Evolutionary conservation across 371 early-diverging fungal species (phyloP).

Genomic region (Mortierella sp.): DNA sequence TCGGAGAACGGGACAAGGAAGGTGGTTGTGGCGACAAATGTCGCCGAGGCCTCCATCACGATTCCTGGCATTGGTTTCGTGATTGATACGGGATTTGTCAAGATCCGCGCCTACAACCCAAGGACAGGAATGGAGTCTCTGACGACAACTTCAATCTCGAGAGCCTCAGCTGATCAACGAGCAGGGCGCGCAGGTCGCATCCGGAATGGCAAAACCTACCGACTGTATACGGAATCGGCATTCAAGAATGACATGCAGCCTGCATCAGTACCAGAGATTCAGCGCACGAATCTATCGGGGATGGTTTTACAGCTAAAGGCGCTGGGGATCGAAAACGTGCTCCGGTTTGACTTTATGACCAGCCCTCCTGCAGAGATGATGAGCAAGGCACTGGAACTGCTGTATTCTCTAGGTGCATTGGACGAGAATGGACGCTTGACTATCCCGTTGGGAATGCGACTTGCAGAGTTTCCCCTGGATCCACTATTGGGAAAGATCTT

Average conservation of each 20-base stretch:
- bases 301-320: conserved; percentile 91
- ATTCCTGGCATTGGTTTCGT: conserved; percentile 93
- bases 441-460: conserved; percentile 78
- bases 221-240: conserved; percentile 92
- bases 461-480: conserved; percentile 87
- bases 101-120: conserved; percentile 87
- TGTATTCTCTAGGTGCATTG: conserved; percentile 58
- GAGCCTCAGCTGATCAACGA: conserved; percentile 97
- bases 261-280: conserved; percentile 95
- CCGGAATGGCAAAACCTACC: conserved; percentile 92
- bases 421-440: conserved; percentile 77
- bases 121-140: conserved; percentile 87
- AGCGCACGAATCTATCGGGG: conserved; percentile 89
- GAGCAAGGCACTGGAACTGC: conserved; percentile 56
- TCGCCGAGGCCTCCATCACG: conserved; percentile 98
- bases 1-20: conserved; percentile 86
- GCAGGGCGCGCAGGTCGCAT: conserved; percentile 96
- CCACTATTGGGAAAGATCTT: conserved; percentile 81
- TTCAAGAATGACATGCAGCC: conserved; percentile 88
- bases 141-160: conserved; percentile 81
- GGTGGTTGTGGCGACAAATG: conserved; percentile 99
- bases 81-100: conserved; percentile 94
- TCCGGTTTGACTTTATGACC: conserved; percentile 98
- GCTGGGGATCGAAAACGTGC: conserved; percentile 91
- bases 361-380: conserved; percentile 86